Percentiles rank a stretch among this genome's conserved stretches.
Conservation (phyloP, 345 rosid genomes). For the Sonneratia caseolaris region DNA sequence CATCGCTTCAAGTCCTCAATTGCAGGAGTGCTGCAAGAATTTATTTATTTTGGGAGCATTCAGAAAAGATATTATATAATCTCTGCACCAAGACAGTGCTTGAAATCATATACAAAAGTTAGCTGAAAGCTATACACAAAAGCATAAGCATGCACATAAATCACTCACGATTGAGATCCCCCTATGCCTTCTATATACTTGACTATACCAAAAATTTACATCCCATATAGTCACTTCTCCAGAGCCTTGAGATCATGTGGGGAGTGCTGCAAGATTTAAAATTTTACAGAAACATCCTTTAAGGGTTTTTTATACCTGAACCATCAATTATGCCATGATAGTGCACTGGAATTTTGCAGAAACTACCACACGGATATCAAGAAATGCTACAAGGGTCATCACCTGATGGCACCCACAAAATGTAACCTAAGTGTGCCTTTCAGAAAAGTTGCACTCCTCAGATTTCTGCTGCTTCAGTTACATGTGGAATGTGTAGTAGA, state of each 20-base stretch:
- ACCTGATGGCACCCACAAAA: not conserved
- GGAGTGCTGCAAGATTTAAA: slow-evolving; percentile 53
- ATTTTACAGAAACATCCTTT: not conserved
- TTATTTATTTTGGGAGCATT: no score
- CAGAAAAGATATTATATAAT: no score
- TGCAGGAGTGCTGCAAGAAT: slow-evolving; percentile 65
- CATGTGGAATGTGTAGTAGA: not conserved
- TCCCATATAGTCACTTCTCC: no score
- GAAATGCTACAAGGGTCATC: not conserved
- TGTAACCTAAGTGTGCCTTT: not conserved
- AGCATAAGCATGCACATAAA: no score
- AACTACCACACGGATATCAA: not conserved
- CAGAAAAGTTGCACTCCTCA: not conserved
- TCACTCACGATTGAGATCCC: no score
- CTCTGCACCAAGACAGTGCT: no score
- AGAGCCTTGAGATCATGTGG: no score
- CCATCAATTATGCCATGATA: not conserved
- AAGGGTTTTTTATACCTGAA: not conserved
- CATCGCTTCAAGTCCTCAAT: slow-evolving; percentile 94
- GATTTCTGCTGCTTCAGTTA: not conserved
- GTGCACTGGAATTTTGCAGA: not conserved
- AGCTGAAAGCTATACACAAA: no score
- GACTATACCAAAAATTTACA: no score
- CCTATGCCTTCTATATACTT: no score
- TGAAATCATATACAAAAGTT: no score